Conservation (phyloP, 2,329 filamentous ascomycete genomes). For the Colletotrichum graminicola region DNA sequence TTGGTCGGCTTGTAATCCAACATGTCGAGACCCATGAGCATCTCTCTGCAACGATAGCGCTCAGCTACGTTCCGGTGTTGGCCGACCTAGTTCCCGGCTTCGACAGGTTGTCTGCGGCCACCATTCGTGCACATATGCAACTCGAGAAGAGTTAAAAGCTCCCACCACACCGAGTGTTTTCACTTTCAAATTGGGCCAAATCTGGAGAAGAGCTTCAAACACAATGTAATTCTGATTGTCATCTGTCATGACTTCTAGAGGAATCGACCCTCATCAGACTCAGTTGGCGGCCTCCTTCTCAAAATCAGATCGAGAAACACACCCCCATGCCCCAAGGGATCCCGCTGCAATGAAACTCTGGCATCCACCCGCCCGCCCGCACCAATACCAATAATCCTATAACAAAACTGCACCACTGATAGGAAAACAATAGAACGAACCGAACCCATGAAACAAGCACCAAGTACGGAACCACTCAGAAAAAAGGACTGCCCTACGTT, state of each 20-base stretch:
- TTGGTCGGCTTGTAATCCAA: neutral
- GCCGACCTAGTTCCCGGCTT: neutral
- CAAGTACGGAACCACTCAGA: neutral
- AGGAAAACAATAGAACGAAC: neutral
- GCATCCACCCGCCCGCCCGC: neutral
- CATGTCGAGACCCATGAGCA: neutral
- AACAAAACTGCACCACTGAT: neutral
- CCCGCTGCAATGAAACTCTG: neutral
- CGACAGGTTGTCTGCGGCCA: neutral
- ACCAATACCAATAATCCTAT: neutral
- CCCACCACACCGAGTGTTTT: neutral
- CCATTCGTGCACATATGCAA: neutral
- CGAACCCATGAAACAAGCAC: constrained; percentile 1
- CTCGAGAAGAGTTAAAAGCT: neutral
- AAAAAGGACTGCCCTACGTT: neutral
- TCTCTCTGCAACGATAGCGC: neutral
- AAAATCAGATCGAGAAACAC: neutral
- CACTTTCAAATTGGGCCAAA: neutral
- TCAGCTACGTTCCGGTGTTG: neutral
- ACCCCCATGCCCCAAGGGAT: no score
- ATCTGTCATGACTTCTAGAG: constrained; percentile 5
- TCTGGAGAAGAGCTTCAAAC: neutral
- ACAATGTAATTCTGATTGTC: neutral
- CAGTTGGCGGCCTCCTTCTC: neutral
- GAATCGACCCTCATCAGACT: neutral